Evolutionary conservation across 805 yeast species (phyloP).

Genomic region (Lipomyces lipofer): DNA sequence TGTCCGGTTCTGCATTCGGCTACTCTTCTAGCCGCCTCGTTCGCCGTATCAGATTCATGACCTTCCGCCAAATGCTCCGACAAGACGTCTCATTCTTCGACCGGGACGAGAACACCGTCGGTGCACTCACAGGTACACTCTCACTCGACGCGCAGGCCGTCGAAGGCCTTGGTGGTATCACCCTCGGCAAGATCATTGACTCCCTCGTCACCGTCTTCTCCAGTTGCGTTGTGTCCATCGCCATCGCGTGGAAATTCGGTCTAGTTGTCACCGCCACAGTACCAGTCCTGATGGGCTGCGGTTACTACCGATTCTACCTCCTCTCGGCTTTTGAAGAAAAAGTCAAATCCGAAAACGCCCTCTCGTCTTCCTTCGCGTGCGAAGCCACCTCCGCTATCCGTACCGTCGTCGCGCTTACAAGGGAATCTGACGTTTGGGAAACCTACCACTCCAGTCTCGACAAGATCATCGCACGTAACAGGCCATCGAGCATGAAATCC

Average conservation of each 20-base stretch:
- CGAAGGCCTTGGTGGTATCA: conserved; percentile 38
- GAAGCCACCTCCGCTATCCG: conserved; percentile 45
- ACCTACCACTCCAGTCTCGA: conserved; percentile 34
- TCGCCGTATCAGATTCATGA: conserved; percentile 31
- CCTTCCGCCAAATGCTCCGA: conserved; percentile 34
- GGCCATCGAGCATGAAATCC: conserved; percentile 32
- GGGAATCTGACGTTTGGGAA: conserved; percentile 44
- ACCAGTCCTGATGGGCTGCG: conserved; percentile 43
- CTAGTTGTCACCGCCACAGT: conserved; percentile 44
- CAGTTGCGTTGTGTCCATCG: conserved; percentile 43
- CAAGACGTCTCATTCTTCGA: conserved; percentile 38
- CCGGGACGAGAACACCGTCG: conserved; percentile 34
- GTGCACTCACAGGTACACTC: conserved; percentile 35
- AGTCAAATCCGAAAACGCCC: conserved; percentile 42
- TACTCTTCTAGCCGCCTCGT: conserved; percentile 31
- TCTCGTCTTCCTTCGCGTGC: conserved; percentile 45
- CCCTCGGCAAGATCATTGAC: conserved; percentile 37
- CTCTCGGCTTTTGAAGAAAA: conserved; percentile 40
- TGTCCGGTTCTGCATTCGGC: conserved; percentile 27
- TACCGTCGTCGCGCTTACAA: conserved; percentile 46
- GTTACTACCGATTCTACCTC: conserved; percentile 43
- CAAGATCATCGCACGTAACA: conserved; percentile 39
- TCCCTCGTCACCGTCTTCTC: conserved; percentile 43
- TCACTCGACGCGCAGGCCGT: conserved; percentile 37
- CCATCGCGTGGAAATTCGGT: conserved; percentile 45